Evolutionary conservation across 2,329 filamentous ascomycete genomes (phyloP), one percentile per base, ranked within the genome.

Genomic region (Aspergillus vadensis): DNA sequence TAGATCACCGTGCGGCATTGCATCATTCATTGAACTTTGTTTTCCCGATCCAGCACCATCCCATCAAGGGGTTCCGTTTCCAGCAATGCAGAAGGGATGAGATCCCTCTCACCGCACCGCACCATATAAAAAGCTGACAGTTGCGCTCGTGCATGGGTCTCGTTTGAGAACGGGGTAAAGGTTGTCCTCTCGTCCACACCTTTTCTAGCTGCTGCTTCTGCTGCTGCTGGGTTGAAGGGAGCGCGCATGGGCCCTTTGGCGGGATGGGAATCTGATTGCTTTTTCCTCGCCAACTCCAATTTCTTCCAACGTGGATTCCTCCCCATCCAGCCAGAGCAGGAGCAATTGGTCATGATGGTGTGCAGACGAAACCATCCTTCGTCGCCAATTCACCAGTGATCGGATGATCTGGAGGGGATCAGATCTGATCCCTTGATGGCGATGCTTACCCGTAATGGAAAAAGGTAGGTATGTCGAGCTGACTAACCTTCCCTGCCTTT

Each of bases 21-120:
- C 47, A 49, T 49, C 47, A 49, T 32, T 25, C 47, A 49, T 49
- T 32, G 47, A 49, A 49, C 47, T 25, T 49, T 49, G 47, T 49
- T 44, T 21, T 36, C 32, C 12, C 32, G 32, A 36, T 36, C 1
- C 32, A 36, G 32, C 10, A 36, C 32, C 32, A 14, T 36, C 12
- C 32, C 32, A 36, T 36, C 32, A 36, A 36, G 32, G 32, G 32
- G 32, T 36, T 3, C 32, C 12, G 32, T 14, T 36, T 36, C 32
- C 32, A 36, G 12, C 32, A 36, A 36, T 36, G 32, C 32, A 36
- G 12, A 36, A 36, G 32, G 32, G 32, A 36, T 36, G 12, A 36
- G 32, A 36, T 36, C 32, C 4, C 32, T 36, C 32, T 36, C 32
- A 36, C 32, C 32, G 32, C 32, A 36, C 32, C 32, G 32, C 32